Percentiles rank a stretch among this genome's conserved stretches.
Conservation (phyloP, 805 yeast genomes). For the Pichia paraexigua region DNA sequence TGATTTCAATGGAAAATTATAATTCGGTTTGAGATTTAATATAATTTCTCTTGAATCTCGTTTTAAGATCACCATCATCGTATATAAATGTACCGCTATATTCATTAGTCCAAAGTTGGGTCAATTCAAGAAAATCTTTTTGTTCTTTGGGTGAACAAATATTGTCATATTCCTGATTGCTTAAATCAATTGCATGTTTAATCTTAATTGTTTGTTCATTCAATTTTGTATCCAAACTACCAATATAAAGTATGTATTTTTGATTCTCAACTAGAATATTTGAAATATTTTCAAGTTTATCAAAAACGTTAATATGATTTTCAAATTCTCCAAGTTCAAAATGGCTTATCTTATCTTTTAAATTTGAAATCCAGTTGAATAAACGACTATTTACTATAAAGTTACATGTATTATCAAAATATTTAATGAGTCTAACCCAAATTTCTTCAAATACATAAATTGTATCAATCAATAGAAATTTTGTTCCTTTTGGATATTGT, state of each 20-base stretch:
- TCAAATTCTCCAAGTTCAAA: constrained; percentile 2
- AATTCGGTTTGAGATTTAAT: background rate
- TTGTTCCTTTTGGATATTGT: constrained; percentile 13
- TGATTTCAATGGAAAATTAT: constrained; percentile 8
- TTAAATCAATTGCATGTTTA: constrained; percentile 11
- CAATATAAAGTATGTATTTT: background rate
- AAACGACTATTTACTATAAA: background rate
- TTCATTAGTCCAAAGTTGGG: background rate
- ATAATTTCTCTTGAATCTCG: background rate
- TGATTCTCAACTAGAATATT: background rate
- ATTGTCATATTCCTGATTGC: constrained; percentile 5
- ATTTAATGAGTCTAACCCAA: constrained; percentile 10
- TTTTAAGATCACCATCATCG: background rate
- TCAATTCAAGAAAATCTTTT: background rate
- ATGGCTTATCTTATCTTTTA: background rate
- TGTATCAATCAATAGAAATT: constrained; percentile 9
- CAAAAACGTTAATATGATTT: constrained; percentile 2
- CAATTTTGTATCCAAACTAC: background rate
- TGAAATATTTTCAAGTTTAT: background rate
- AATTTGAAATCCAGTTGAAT: background rate
- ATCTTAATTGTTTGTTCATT: background rate
- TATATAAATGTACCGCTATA: background rate
- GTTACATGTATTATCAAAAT: background rate
- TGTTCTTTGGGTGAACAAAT: constrained; percentile 1
- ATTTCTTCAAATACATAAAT: constrained; percentile 18